These are phyloP conservation scores for Xylaria hypoxylon DNA, from an alignment of 2,329 filamentous ascomycete genomes.

Conservation along the genomic window DNA sequence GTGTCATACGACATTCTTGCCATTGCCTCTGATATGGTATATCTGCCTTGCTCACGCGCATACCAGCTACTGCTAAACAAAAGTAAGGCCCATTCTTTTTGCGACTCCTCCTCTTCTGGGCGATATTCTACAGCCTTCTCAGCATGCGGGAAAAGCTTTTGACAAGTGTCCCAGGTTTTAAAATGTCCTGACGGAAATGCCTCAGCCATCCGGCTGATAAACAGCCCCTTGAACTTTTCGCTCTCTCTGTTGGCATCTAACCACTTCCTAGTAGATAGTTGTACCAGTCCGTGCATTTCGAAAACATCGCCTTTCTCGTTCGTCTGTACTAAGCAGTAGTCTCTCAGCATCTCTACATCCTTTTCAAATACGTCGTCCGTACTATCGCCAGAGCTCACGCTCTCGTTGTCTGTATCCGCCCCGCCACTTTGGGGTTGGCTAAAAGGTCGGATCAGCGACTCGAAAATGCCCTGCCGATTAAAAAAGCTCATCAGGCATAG, in stretches of 20 bases:
- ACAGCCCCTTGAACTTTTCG: slow-evolving; percentile 49
- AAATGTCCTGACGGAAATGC: slow-evolving; percentile 47
- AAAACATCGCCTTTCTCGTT: slow-evolving; percentile 45
- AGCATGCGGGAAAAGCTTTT: slow-evolving; percentile 27
- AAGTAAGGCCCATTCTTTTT: slow-evolving; percentile 42
- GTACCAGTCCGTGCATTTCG: slow-evolving; percentile 59
- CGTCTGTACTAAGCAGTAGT: slow-evolving; percentile 53
- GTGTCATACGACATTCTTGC: not conserved
- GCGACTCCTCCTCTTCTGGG: slow-evolving; percentile 9
- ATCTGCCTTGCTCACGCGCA: not conserved
- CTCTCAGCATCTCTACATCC: slow-evolving; percentile 51
- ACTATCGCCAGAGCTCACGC: not conserved
- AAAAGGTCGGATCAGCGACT: slow-evolving; percentile 45
- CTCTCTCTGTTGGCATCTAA: slow-evolving; percentile 44
- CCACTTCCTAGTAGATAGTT: slow-evolving; percentile 54
- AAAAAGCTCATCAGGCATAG: slow-evolving; percentile 62
- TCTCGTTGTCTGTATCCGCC: not conserved
- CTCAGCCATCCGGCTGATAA: slow-evolving; percentile 45
- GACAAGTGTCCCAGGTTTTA: slow-evolving; percentile 45
- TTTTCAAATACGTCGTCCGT: slow-evolving; percentile 45
- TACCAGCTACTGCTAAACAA: slow-evolving; percentile 3
- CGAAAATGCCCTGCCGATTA: slow-evolving; percentile 56
- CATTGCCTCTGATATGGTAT: slow-evolving; percentile 13
- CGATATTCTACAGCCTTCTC: slow-evolving; percentile 11
- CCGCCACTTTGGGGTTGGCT: not conserved